phyloP scores from a whole-genome alignment of 2,329 filamentous ascomycete species.

The Beauveria rudraprayagi region DNA sequence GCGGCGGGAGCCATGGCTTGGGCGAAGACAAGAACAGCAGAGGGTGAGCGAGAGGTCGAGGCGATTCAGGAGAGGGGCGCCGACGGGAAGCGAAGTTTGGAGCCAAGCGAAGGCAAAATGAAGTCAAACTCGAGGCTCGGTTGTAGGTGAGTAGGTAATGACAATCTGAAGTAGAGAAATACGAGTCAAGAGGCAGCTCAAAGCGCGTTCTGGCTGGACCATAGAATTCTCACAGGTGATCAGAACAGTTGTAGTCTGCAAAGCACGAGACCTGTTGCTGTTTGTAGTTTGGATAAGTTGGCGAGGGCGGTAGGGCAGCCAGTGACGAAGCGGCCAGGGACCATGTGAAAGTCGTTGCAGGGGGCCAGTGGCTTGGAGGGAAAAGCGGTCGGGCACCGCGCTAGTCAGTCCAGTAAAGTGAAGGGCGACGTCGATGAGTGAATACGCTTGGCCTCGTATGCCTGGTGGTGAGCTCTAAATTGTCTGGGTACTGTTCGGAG shows the following conservation, averaged over 20 bases:
- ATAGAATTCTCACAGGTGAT: constrained; percentile 12
- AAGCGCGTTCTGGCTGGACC: not conserved
- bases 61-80: constrained; percentile 8
- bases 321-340: constrained; percentile 20
- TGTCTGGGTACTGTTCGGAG: not conserved
- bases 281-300: constrained; percentile 23
- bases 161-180: not conserved
- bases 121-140: constrained; percentile 12
- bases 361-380: constrained; percentile 7
- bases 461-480: not conserved
- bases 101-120: not conserved
- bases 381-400: constrained; percentile 3
- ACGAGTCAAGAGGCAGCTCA: constrained; percentile 10
- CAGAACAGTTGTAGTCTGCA: constrained; percentile 16
- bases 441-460: not conserved
- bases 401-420: not conserved
- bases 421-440: not conserved
- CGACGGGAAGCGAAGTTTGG: constrained; percentile 7
- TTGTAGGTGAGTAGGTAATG: not conserved
- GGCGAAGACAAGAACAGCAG: constrained; percentile 6
- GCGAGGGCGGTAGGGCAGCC: constrained; percentile 21
- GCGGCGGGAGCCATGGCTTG: constrained; percentile 27
- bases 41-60: not conserved
- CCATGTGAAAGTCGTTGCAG: constrained; percentile 21
- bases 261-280: constrained; percentile 34